These are phyloP conservation scores for Salinomyces thailandicus DNA, from an alignment of 2,329 filamentous ascomycete genomes.

Conservation along the genomic window DNA sequence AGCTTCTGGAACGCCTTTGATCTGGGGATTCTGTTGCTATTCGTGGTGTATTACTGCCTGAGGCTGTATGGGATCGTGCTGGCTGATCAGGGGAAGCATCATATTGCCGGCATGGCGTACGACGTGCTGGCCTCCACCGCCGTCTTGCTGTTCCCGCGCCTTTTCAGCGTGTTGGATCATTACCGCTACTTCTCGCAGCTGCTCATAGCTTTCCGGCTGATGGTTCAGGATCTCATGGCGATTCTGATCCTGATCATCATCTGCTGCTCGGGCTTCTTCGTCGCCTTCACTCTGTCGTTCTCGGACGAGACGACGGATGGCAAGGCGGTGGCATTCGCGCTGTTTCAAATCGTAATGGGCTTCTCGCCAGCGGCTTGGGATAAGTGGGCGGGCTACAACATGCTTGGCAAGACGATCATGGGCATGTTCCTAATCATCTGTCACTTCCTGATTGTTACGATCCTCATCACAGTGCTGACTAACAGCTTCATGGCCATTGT, in stretches of 20 bases:
- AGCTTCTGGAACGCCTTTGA: slow-evolving; percentile 98
- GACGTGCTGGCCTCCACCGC: slow-evolving; percentile 89
- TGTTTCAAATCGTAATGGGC: slow-evolving; percentile 91
- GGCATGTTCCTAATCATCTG: slow-evolving; percentile 83
- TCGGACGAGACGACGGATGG: slow-evolving; percentile 58
- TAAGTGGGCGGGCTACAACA: slow-evolving; percentile 70
- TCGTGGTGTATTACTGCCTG: slow-evolving; percentile 83
- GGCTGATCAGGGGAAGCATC: slow-evolving; percentile 55
- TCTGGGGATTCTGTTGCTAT: slow-evolving; percentile 72
- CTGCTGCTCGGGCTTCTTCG: slow-evolving; percentile 86
- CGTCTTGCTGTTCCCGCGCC: slow-evolving; percentile 75
- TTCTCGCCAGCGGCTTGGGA: slow-evolving; percentile 95
- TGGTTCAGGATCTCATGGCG: slow-evolving; percentile 81
- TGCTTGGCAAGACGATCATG: slow-evolving; percentile 64
- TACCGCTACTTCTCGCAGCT: slow-evolving; percentile 94
- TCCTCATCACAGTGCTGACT: slow-evolving; percentile 87
- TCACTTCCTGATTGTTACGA: slow-evolving; percentile 89
- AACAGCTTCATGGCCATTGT: slow-evolving; percentile 95
- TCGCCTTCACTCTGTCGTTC: slow-evolving; percentile 81
- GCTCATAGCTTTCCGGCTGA: slow-evolving; percentile 84
- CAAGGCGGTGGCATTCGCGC: slow-evolving; percentile 68
- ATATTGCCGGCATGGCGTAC: slow-evolving; percentile 75
- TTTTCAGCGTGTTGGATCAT: slow-evolving; percentile 88
- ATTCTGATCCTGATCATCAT: slow-evolving; percentile 77
- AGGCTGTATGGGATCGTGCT: slow-evolving; percentile 79